Percentiles rank a stretch among this genome's conserved stretches.
These are phyloP conservation scores for Colletotrichum orbiculare DNA, from an alignment of 2,329 filamentous ascomycete genomes.

Conservation along the genomic window DNA sequence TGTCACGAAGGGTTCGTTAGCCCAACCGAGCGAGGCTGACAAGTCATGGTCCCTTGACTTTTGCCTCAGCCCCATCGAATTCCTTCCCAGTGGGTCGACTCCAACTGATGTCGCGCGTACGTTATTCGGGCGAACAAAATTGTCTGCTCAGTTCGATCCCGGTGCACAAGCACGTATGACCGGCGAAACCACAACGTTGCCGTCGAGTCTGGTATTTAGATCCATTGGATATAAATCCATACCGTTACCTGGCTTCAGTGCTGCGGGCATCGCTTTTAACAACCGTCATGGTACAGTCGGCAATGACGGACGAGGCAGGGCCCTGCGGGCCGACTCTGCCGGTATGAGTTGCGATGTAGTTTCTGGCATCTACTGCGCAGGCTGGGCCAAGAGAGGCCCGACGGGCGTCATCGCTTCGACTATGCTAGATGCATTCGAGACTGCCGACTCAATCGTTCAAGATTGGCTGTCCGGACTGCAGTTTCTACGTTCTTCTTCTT, in stretches of 20 bases:
- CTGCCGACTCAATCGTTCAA: slow-evolving; percentile 82
- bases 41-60: slow-evolving; percentile 90
- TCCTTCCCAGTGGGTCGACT: slow-evolving; percentile 62
- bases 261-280: slow-evolving; percentile 84
- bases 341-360: slow-evolving; percentile 53
- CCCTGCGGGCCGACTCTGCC: slow-evolving; percentile 56
- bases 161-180: slow-evolving; percentile 60
- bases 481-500: slow-evolving; percentile 49
- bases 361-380: slow-evolving; percentile 88
- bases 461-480: slow-evolving; percentile 71
- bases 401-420: slow-evolving; percentile 96
- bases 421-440: slow-evolving; percentile 93
- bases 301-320: slow-evolving; percentile 84
- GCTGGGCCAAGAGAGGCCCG: slow-evolving; percentile 95
- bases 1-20: slow-evolving; percentile 77
- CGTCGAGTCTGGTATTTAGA: slow-evolving; percentile 82
- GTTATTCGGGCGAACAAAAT: slow-evolving; percentile 71
- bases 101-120: slow-evolving; percentile 69
- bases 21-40: slow-evolving; percentile 56
- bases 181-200: slow-evolving; percentile 63
- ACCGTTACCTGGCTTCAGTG: slow-evolving; percentile 77
- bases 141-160: slow-evolving; percentile 67
- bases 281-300: slow-evolving; percentile 77
- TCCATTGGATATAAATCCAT: slow-evolving; percentile 95
- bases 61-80: slow-evolving; percentile 80